Conservation (phyloP, 78 protist species). For the Isochrysis galbana region DNA sequence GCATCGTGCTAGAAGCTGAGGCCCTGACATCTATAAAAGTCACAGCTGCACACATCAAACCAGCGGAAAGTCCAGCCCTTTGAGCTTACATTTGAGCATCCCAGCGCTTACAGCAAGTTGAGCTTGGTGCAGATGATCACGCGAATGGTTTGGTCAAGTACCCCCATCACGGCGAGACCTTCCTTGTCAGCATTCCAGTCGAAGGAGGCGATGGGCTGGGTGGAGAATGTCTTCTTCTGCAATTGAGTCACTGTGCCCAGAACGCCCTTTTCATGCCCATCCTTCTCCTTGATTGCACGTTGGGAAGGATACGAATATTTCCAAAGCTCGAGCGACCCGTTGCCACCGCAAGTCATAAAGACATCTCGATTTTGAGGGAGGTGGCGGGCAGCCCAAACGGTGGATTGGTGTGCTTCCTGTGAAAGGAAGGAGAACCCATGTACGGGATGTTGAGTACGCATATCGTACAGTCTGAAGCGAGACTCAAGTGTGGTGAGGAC, state of each 20-base stretch:
- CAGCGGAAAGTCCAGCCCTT: too few relatives aligned
- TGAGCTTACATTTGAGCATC: too few relatives aligned
- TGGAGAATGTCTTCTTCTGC: conserved; percentile 5
- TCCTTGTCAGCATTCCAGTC: conserved; percentile 67
- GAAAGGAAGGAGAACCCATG: conserved; percentile 58
- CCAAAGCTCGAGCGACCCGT: conserved; percentile 66
- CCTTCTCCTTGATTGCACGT: conserved; percentile 10
- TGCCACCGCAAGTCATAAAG: conserved; percentile 63
- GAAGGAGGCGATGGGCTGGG: conserved; percentile 67
- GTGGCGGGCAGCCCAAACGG: conserved; percentile 68
- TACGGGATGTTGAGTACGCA: conserved; percentile 55
- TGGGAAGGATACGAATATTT: conserved; percentile 19
- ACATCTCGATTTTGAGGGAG: conserved; percentile 80
- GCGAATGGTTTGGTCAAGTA: conserved; percentile 74
- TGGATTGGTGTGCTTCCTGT: conserved; percentile 23
- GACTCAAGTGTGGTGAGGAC: conserved; percentile 59
- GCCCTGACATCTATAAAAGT: too few relatives aligned
- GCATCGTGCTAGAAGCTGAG: too few relatives aligned
- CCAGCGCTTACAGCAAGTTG: conserved; percentile 11
- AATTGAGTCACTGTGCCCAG: conserved; percentile 2
- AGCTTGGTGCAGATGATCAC: conserved; percentile 64
- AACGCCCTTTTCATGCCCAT: conserved; percentile 41
- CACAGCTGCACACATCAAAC: too few relatives aligned
- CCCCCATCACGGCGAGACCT: conserved; percentile 59
- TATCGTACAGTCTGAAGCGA: conserved; percentile 36